Evolutionary conservation across 768 basidiomycete species (phyloP).

Genomic region (Sarcodon aspratus): DNA sequence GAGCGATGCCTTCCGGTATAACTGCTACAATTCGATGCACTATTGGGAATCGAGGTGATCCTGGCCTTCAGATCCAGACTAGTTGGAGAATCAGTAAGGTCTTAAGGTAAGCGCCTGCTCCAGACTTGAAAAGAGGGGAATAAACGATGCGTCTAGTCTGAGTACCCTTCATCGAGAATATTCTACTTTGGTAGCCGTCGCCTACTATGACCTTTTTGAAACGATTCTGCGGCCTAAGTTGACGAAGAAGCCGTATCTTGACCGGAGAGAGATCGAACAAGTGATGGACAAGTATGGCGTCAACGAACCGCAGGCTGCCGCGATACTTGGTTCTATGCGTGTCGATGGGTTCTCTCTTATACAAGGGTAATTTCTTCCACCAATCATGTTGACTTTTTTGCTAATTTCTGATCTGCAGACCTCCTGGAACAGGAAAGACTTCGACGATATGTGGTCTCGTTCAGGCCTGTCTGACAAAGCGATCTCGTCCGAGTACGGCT

Average conservation of each 20-base stretch:
- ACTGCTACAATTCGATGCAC: slow-evolving; percentile 53
- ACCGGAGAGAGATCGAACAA: slow-evolving; percentile 39
- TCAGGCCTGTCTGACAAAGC: slow-evolving; percentile 62
- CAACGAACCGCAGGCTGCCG: slow-evolving; percentile 91
- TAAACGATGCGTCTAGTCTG: slow-evolving; percentile 38
- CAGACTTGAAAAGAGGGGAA: background rate
- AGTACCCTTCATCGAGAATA: slow-evolving; percentile 92
- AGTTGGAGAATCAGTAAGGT: slow-evolving; percentile 73
- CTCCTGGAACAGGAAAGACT: slow-evolving; percentile 97
- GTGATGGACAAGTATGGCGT: slow-evolving; percentile 64
- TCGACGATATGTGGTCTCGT: slow-evolving; percentile 96
- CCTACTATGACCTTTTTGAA: slow-evolving; percentile 70
- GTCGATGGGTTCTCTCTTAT: slow-evolving; percentile 79
- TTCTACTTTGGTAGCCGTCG: slow-evolving; percentile 70
- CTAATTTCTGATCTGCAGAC: slow-evolving; percentile 34
- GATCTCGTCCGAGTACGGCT: slow-evolving; percentile 33
- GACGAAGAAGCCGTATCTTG: slow-evolving; percentile 30
- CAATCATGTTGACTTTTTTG: background rate
- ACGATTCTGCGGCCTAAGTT: slow-evolving; percentile 62
- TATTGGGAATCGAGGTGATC: slow-evolving; percentile 26
- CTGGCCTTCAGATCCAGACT: slow-evolving; percentile 51
- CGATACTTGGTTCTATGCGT: slow-evolving; percentile 66
- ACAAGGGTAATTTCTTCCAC: slow-evolving; percentile 59
- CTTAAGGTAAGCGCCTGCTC: slow-evolving; percentile 48
- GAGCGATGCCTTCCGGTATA: slow-evolving; percentile 29